Conservation (phyloP, 2,329 filamentous ascomycete species). For the Cladosporium sp. region DNA sequence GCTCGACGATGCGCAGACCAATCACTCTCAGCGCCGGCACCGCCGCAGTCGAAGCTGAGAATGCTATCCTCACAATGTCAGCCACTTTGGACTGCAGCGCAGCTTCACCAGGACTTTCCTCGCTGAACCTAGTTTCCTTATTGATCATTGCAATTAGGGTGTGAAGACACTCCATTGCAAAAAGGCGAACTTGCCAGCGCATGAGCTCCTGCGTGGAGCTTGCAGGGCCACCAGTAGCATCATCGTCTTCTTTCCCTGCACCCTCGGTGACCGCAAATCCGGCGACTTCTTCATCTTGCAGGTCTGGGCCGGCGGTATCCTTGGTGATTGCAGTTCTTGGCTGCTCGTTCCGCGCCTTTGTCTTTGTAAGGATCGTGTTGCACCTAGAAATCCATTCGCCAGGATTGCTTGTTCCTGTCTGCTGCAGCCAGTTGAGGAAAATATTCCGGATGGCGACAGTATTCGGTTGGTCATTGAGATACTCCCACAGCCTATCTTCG, state of each 20-base stretch:
- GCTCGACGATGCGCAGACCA: slow-evolving; percentile 90
- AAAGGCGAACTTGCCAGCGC: slow-evolving; percentile 92
- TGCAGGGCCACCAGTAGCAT: slow-evolving; percentile 34
- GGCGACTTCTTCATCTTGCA: slow-evolving; percentile 94
- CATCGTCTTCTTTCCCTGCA: slow-evolving; percentile 44
- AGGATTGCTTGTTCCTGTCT: slow-evolving; percentile 78
- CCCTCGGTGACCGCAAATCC: slow-evolving; percentile 80
- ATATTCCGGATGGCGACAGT: slow-evolving; percentile 83
- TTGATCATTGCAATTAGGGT: slow-evolving; percentile 76
- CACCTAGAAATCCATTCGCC: slow-evolving; percentile 83
- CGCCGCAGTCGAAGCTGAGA: slow-evolving; percentile 91
- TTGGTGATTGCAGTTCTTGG: slow-evolving; percentile 42
- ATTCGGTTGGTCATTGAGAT: slow-evolving; percentile 70
- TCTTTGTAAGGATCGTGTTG: slow-evolving; percentile 86
- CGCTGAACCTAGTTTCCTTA: slow-evolving; percentile 73
- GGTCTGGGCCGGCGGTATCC: slow-evolving; percentile 60
- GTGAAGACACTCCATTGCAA: slow-evolving; percentile 83
- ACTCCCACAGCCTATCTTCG: slow-evolving; percentile 88
- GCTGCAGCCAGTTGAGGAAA: slow-evolving; percentile 87
- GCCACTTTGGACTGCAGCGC: slow-evolving; percentile 80
- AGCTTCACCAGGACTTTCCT: slow-evolving; percentile 71
- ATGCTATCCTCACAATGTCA: slow-evolving; percentile 93
- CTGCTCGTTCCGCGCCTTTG: slow-evolving; percentile 62
- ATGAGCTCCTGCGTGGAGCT: slow-evolving; percentile 72
- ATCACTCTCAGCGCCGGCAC: slow-evolving; percentile 86